Evolutionary conservation across 352 stramenopile species (phyloP).

Genomic region (Phytophthora pluvialis): DNA sequence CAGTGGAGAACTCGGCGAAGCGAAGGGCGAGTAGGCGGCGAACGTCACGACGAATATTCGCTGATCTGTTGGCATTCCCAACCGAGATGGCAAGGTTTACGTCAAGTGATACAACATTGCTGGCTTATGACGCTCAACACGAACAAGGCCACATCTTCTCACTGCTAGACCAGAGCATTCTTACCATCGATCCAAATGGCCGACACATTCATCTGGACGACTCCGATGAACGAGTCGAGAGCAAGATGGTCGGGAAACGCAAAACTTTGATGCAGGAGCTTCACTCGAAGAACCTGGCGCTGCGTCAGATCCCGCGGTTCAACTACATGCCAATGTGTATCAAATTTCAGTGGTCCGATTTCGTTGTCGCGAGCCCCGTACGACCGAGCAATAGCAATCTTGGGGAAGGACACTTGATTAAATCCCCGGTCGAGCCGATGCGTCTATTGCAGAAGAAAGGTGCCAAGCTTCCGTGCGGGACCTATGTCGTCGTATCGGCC

Average conservation of each 20-base stretch:
- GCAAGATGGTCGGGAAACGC: constrained; percentile 60
- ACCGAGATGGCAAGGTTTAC: constrained; percentile 38
- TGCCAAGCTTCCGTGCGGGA: constrained; percentile 57
- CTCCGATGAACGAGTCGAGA: constrained; percentile 35
- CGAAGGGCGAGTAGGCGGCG: constrained; percentile 37
- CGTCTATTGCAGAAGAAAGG: constrained; percentile 65
- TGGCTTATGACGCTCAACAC: constrained; percentile 64
- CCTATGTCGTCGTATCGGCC: constrained; percentile 71
- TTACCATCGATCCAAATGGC: constrained; percentile 55
- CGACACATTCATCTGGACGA: constrained; percentile 60
- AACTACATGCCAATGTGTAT: constrained; percentile 70
- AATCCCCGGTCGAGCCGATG: constrained; percentile 63
- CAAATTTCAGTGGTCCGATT: constrained; percentile 80
- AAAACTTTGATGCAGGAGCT: constrained; percentile 71
- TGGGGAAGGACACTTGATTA: constrained; percentile 21
- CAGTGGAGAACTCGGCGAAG: constrained; percentile 35
- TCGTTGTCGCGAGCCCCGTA: constrained; percentile 67
- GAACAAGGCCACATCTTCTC: constrained; percentile 59
- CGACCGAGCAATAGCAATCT: constrained; percentile 20
- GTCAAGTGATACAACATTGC: constrained; percentile 44
- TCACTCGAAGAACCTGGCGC: constrained; percentile 63
- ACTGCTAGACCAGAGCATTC: constrained; percentile 59
- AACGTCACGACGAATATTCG: constrained; percentile 29
- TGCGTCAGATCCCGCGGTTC: constrained; percentile 66
- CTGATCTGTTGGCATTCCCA: constrained; percentile 31